Base-by-base conservation (phyloP, 495 filamentous ascomycete species). In the Tuber microsphaerosporum region DNA sequence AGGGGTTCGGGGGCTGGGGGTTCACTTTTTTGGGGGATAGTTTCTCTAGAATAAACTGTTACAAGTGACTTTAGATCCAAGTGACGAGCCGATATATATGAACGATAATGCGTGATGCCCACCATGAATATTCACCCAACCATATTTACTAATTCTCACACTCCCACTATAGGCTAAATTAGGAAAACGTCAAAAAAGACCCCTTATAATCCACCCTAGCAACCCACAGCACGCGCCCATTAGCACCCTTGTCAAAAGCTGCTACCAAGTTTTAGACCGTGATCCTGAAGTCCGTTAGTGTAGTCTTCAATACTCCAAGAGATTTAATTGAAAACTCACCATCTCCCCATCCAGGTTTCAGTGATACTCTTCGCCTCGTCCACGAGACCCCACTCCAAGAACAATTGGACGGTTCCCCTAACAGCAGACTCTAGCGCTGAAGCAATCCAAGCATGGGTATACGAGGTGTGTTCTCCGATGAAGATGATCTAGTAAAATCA, bases 391-490 rank as follows among this genome's bases (percentile, higher is more conserved):
- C 91, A 85, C 77, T 91, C 89, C 2, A 92, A 85, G 75, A 91
- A 81, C 73, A 91, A 76, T 80, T 92, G 90, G 22, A 89, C 87
- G 10, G 88, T 88, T 0, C 90, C 90, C 0, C 90, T 84, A 34
- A 92, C 89, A 0, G 89, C 90, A 31, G 88, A 89, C 81, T 92
- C 90, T 42, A 92, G 82, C 9, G 90, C 90, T 4, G 87, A 88
- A 39, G 89, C 89, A 70, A 92, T 91, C 90, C 90, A 92, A 7
- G 90, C 90, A 80, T 92, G 90, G n/a, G 90, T 92, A 82, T 90
- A 92, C 70, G 87, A 88, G 0, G 90, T 92, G 81, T 92, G 90
- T 83, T 92, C 90, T 22, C 90, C 90, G 7, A 92, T 85, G 72
- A 92, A 92, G 51, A 92, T 88, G 51, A 89, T 88, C 79, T 88